Conservation (phyloP, 371 early-diverging fungal species). For the Mucor irregularis region DNA sequence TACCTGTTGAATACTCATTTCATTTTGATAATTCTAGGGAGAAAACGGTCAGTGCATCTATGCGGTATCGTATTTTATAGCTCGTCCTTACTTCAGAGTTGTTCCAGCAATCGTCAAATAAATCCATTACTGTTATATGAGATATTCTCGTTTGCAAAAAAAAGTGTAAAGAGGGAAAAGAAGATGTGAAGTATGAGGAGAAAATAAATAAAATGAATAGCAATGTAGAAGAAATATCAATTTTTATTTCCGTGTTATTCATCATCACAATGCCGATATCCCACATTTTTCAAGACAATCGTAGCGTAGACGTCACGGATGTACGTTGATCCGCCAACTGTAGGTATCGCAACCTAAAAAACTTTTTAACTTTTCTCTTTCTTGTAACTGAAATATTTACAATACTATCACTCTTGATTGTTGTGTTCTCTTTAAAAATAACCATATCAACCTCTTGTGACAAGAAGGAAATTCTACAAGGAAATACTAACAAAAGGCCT, state of each 20-base stretch:
- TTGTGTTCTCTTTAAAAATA: too few species aligned
- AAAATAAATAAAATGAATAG: neutral
- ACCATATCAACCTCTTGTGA: too few species aligned
- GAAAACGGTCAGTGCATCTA: neutral
- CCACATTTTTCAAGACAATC: too few species aligned
- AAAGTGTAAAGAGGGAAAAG: neutral
- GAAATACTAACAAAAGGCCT: conserved; percentile 2
- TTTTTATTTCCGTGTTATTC: conserved; percentile 3
- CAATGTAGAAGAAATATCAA: neutral
- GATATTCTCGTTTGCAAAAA: neutral
- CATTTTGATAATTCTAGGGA: neutral
- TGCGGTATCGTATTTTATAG: neutral
- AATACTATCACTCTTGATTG: too few species aligned
- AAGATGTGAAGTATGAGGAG: neutral
- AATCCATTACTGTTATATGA: conserved; percentile 5
- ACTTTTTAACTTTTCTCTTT: too few species aligned
- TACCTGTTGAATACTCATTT: conserved; percentile 1
- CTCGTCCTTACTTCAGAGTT: neutral
- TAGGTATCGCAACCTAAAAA: too few species aligned
- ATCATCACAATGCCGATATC: too few species aligned
- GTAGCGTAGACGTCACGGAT: too few species aligned
- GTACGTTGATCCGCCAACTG: too few species aligned
- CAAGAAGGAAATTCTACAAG: too few species aligned
- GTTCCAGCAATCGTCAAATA: conserved; percentile 10
- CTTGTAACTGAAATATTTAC: too few species aligned